Conservation (phyloP, 768 basidiomycete genomes). For the Lepiota subincarnata region DNA sequence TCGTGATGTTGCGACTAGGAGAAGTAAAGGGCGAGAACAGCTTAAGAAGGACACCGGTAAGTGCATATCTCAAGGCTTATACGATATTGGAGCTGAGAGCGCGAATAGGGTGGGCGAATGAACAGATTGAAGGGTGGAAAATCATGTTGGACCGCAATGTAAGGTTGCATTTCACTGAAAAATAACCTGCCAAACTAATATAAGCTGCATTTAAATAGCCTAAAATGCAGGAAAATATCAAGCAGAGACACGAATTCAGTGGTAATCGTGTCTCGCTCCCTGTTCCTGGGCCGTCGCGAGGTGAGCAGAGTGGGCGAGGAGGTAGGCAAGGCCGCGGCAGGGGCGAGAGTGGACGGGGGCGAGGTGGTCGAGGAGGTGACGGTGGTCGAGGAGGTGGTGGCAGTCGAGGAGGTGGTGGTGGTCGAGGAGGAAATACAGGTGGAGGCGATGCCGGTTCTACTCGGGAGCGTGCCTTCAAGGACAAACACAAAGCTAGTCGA, state of each 20-base stretch:
- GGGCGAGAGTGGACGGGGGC: conserved; percentile 20
- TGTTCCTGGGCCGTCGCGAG: not conserved
- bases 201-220: conserved; percentile 36
- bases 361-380: conserved; percentile 31
- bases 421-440: conserved; percentile 34
- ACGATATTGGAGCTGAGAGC: not conserved
- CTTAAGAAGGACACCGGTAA: conserved; percentile 67
- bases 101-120: conserved; percentile 63
- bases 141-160: conserved; percentile 90
- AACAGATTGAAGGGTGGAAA: conserved; percentile 90
- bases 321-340: conserved; percentile 26
- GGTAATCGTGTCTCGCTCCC: conserved; percentile 45
- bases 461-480: conserved; percentile 66
- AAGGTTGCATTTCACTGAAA: conserved; percentile 24
- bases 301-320: conserved; percentile 8
- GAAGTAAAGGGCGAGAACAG: conserved; percentile 62
- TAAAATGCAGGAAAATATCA: conserved; percentile 62
- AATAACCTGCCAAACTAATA: not conserved
- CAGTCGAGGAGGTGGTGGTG: conserved; percentile 36
- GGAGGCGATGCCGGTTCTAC: conserved; percentile 27
- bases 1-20: conserved; percentile 66
- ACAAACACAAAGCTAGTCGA: conserved; percentile 70
- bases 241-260: conserved; percentile 72
- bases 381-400: conserved; percentile 37
- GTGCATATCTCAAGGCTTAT: conserved; percentile 9